Base-by-base conservation (phyloP, 192 early-diverging fungal genomes). In the Coemansia sp. region DNA sequence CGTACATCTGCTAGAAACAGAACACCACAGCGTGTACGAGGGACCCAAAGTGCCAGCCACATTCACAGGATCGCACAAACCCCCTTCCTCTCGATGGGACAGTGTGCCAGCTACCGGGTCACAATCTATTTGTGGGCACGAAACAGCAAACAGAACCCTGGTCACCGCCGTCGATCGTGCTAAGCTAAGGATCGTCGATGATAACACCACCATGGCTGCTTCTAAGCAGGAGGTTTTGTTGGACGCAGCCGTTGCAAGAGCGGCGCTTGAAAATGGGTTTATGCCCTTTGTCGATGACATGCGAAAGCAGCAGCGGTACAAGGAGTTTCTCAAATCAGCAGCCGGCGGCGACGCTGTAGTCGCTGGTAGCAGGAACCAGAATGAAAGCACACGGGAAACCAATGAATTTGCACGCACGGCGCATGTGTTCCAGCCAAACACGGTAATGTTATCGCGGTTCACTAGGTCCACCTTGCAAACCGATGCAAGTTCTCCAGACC, bases 361-460 rank as follows among this genome's bases (percentile, higher is more conserved):
- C 10, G 5, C 7, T 4, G 14, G 39, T 23, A 24, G n/a, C 43
- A 7, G 46, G 5, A 39, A 55, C 11, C 9, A 20, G 5, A 34
- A 11, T 18, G 23, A n/a, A 48, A n/a, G 43, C 18, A 34, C 35
- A 6, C 33, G 30, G 14, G 63, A 62, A 11, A 57, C 48, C 5
- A 16, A 9, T 2, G 67, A 66, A 39, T 66, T 69, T 69, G 41
- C 62, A 26, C 62, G 43, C 9, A 61, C 62, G 63, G 64, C 68
- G n/a, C 68, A 51, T 2, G 23, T 34, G 34, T 55, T 43, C 44
- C 48, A 24, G 7, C 49, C 61, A 49, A 68, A 46, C 51, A 30
- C 57, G 4, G 16, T 49, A 2, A 71, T 77, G 65, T 48, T 68
- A n/a, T 63, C 69, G 30, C 68, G 75, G 15, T 77, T 77, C 39